Percentiles rank a stretch among this genome's conserved stretches.
phyloP scores from a whole-genome alignment of 495 filamentous ascomycete genomes.

The Aspergillus heteromorphus region DNA sequence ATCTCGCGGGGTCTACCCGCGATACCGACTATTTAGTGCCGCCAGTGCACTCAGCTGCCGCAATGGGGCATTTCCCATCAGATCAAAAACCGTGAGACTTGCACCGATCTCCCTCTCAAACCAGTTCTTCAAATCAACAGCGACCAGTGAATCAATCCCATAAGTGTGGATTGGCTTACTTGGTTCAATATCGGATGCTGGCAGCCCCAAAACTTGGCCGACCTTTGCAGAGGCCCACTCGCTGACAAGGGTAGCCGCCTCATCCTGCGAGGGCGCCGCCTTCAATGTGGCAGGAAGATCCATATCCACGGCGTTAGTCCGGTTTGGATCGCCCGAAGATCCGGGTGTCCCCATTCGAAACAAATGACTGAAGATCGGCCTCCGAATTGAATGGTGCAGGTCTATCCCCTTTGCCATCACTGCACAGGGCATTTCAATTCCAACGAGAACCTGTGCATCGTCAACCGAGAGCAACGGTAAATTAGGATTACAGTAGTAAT shows the following conservation, averaged over 20 bases:
- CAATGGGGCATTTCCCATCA: not conserved
- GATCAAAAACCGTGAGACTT: not conserved
- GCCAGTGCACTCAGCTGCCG: not conserved
- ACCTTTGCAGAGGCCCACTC: not conserved
- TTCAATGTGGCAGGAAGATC: not conserved
- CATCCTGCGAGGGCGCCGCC: not conserved
- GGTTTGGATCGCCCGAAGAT: not conserved
- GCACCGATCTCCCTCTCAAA: not conserved
- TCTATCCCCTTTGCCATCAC: not conserved
- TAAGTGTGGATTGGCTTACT: not conserved
- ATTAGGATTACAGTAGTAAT: not conserved
- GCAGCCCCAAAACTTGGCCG: not conserved
- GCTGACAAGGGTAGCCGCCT: not conserved
- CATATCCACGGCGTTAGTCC: not conserved
- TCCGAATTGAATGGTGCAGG: not conserved
- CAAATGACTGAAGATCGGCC: not conserved
- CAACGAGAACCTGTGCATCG: not conserved
- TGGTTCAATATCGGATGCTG: not conserved
- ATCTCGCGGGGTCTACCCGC: too few species aligned
- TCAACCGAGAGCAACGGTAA: not conserved
- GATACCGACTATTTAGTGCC: not conserved
- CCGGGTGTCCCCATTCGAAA: not conserved
- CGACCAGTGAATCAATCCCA: slow-evolving; percentile 4
- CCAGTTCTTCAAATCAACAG: slow-evolving; percentile 1
- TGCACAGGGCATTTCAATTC: not conserved